Percentiles rank a stretch among this genome's conserved stretches.
Evolutionary conservation across 768 basidiomycete species (phyloP).

Genomic region (Sutorius australiensis): DNA sequence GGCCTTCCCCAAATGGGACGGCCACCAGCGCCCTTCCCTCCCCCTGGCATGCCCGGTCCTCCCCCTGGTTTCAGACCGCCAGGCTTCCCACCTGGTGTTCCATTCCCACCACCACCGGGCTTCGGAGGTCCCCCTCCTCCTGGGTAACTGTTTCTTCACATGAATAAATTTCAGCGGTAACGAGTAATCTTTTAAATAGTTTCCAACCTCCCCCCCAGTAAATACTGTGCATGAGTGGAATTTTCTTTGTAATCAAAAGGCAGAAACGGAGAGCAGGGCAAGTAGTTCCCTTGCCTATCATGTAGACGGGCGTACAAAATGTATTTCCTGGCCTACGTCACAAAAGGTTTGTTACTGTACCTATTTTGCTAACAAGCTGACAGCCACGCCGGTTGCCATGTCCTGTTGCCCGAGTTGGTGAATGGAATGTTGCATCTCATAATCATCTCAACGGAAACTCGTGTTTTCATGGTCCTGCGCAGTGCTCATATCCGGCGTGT

Average conservation of each 20-base stretch:
- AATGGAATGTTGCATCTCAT: conserved; percentile 20
- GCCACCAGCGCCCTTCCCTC: conserved; percentile 59
- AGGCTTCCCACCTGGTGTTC: conserved; percentile 78
- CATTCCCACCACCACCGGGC: conserved; percentile 77
- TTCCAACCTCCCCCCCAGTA: conserved; percentile 50
- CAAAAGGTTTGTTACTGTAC: conserved; percentile 28
- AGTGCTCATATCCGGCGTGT: conserved; percentile 26
- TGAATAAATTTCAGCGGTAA: conserved; percentile 3
- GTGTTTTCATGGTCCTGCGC: conserved; percentile 16
- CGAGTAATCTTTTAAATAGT: conserved; percentile 21
- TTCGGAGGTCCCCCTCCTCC: conserved; percentile 82
- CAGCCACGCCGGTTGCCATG: conserved; percentile 18
- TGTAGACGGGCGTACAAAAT: conserved; percentile 22
- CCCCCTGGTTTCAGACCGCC: conserved; percentile 85
- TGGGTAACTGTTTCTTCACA: conserved; percentile 50
- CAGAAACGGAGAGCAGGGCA: conserved; percentile 23
- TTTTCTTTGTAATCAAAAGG: conserved; percentile 11
- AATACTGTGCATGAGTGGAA: conserved; percentile 8
- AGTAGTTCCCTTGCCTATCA: conserved; percentile 23
- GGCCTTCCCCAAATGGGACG: conserved; percentile 58
- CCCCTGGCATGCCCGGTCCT: conserved; percentile 81
- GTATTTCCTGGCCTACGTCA: conserved; percentile 21
- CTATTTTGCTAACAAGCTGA: conserved; percentile 24
- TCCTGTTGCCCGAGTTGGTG: conserved; percentile 19
- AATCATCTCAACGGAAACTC: conserved; percentile 11